phyloP scores from a whole-genome alignment of 169 alveolate species.

The Plasmodium gonderi region DNA sequence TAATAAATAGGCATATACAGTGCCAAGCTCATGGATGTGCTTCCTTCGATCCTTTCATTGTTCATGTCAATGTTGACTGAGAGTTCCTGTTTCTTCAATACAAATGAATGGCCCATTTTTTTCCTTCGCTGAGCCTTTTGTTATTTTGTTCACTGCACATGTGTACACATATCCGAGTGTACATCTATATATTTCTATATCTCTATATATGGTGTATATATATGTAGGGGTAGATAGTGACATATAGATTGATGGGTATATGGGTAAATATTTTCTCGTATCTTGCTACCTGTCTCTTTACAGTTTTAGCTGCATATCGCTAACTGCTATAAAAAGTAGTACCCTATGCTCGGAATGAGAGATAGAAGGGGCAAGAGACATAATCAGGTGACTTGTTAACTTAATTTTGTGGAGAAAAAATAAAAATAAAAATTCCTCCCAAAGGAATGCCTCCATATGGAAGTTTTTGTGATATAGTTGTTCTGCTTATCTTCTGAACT shows the following conservation, averaged over 20 bases:
- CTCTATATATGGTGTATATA: background rate
- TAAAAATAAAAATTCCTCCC: background rate
- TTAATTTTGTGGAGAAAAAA: background rate
- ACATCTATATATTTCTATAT: background rate
- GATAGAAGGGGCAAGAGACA: background rate
- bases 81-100: conserved; percentile 43
- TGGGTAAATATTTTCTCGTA: too few relatives aligned
- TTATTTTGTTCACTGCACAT: background rate
- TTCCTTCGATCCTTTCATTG: conserved; percentile 57
- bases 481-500: too few relatives aligned
- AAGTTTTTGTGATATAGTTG: background rate
- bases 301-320: background rate
- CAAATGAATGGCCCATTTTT: conserved; percentile 26
- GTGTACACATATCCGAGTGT: background rate
- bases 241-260: too few relatives aligned
- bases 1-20: conserved; percentile 71
- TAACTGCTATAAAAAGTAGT: too few relatives aligned
- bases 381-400: background rate
- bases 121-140: background rate
- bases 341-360: too few relatives aligned
- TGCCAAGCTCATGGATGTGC: conserved; percentile 41
- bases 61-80: conserved; percentile 55
- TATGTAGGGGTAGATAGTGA: background rate
- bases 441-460: background rate
- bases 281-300: background rate